Base-by-base conservation (phyloP, 2,329 filamentous ascomycete species). In the Fusarium kyushuense region DNA sequence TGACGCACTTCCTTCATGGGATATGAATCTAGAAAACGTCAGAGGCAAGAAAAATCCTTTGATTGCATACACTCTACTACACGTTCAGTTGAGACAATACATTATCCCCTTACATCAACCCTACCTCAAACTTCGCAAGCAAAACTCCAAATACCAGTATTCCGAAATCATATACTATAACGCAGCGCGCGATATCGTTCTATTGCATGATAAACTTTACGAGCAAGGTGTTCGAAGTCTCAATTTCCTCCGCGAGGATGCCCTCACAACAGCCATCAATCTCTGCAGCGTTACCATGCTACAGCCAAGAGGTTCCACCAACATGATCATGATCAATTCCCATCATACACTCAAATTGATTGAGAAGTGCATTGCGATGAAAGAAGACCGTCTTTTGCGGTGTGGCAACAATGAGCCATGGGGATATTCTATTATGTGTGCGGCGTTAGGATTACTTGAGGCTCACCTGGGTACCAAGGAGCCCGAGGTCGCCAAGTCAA, bases 101-200 rank as follows among this genome's bases (percentile, higher is more conserved):
- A 87, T 89, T 59, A 86, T 89, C 63, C 86, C 86, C 2, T 79
- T 89, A 9, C 86, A 88, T 71, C 86, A 89, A 64, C 86, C 86
- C 1, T 89, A 86, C 73, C 80, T 89, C 30, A 87, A 87, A 71
- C 81, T 88, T 53, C 84, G 86, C 68, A 86, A 86, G 76, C 81
- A 83, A 63, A 87, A 88, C 75, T 86, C 86, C 57, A 87, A 87
- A 68, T 89, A 88, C 72, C 87, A 89, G 70, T 86, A 87, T 71
- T 88, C 87, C 2, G 87, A 89, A 68, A 86, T 88, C 59, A 84
- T 89, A 47, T 89, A 88, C 79, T 89, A 89, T 76, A 88, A 87
- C 56, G 86, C 86, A 1, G 86, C 87, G 2, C 82, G 87, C 33
- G 87, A 89, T 66, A 86, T 89, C 70, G 85, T 89, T 1, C 79